Evolutionary conservation across 345 rosid species (phyloP), one percentile per base, ranked within the genome.

Genomic region (Pelargonium nanum): DNA sequence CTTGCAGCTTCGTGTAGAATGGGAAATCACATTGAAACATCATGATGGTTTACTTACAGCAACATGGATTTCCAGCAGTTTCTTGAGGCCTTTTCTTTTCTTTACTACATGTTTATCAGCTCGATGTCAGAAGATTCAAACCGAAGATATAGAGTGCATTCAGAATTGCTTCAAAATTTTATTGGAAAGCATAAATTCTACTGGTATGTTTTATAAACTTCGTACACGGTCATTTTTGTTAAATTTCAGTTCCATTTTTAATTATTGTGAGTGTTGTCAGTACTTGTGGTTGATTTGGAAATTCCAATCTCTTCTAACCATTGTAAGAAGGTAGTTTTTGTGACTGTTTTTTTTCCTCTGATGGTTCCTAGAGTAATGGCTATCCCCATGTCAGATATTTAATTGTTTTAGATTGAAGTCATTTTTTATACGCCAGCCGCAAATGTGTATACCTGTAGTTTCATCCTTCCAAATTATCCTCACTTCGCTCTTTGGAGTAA

Each of bases 61-160:
- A 40, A 59, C 65, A 56, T 89, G 89, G 87, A 77, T 91, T 57
- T 86, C 96, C 58, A 76, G 64, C 67, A 59, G 76, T 56, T 71
- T 88, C 26, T 74, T 86, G 81, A 79, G 89, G 66, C 91, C 91
- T 52, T 92, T 87, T 65, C 79, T 83, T 70, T 85, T 86, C 79
- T 86, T 85, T 60, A 66, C 74, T 60, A 53, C 63, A 28, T 53
- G 80, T 66, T 76, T 89, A 61, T 86, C 83, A 22, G 57, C 60
- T 59, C 77, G 72, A 24, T 74, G 40, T 60, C 70, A 62, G 61
- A 77, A 68, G 71, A 82, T 82, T 55, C 62, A 34, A 34, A n/a
- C 72, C 64, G 69, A 81, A 70, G 93, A 85, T 62, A 34, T 70
- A 32, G 68, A 65, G 22, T 86, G 87, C 72, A 80, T 79, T 68